Evolutionary conservation across 2,329 filamentous ascomycete species (phyloP).

Genomic region (Capronia americana): DNA sequence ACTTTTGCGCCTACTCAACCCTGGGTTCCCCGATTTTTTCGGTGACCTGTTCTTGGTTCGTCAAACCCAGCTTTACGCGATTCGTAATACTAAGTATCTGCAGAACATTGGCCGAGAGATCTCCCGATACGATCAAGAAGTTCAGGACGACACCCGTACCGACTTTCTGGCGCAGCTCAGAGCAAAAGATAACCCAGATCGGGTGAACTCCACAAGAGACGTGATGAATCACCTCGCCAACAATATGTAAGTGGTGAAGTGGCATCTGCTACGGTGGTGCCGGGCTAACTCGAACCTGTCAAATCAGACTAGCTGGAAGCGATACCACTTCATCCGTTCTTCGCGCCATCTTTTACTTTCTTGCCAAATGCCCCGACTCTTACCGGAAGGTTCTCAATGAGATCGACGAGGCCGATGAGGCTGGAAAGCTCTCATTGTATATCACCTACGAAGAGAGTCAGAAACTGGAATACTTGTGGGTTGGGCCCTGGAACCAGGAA

Average conservation of each 20-base stretch:
- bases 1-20: neutral
- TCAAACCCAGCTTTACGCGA: neutral
- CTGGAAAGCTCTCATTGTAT: conserved; percentile 12
- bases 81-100: neutral
- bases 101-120: neutral
- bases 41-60: neutral
- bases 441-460: conserved; percentile 17
- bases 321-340: conserved; percentile 28
- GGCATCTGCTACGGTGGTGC: no score
- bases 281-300: no score
- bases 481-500: no score
- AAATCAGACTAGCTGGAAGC: conserved; percentile 19
- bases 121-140: neutral
- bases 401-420: conserved; percentile 14
- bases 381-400: conserved; percentile 12
- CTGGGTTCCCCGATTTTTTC: neutral
- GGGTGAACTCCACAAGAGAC: neutral
- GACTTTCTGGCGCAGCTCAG: conserved; percentile 5
- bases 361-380: conserved; percentile 49
- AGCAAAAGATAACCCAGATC: conserved; percentile 3
- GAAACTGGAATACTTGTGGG: conserved; percentile 23
- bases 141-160: neutral
- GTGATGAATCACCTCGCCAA: conserved; percentile 40
- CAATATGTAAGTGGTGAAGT: neutral
- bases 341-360: conserved; percentile 47